Evolutionary conservation across 1,139 yeast genomes (phyloP).

Genomic region (Yueomyces sp.): DNA sequence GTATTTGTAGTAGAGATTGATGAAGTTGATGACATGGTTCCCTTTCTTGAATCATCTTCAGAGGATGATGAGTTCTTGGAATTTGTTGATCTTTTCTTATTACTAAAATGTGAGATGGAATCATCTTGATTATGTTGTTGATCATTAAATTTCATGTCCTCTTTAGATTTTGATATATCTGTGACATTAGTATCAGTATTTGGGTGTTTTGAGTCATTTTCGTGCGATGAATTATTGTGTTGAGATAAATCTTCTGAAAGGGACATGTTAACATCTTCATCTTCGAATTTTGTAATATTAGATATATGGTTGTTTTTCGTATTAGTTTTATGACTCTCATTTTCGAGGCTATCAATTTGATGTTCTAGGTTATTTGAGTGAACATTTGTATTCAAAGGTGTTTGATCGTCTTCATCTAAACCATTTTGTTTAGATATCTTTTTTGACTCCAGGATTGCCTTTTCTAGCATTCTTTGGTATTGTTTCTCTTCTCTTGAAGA

Average conservation of each 20-base stretch:
- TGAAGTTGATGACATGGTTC: conserved; percentile 5
- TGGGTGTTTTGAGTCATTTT: not conserved
- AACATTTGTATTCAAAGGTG: not conserved
- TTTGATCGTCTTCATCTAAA: conserved; percentile 1
- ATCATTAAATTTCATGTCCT: not conserved
- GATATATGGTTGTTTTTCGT: not conserved
- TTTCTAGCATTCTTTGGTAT: conserved; percentile 27
- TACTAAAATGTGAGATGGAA: not conserved
- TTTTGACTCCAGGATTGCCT: conserved; percentile 27
- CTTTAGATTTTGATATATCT: not conserved
- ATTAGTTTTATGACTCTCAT: not conserved
- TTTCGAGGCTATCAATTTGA: not conserved
- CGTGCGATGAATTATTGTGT: not conserved
- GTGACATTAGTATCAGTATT: no score
- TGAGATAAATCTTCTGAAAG: not conserved
- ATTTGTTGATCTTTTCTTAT: not conserved
- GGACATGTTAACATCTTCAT: not conserved
- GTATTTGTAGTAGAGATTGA: conserved; percentile 7
- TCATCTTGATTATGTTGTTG: no score
- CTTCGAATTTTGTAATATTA: not conserved
- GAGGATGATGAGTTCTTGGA: not conserved
- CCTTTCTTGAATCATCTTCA: not conserved
- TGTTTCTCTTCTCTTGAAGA: conserved; percentile 29
- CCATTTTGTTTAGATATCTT: conserved; percentile 15
- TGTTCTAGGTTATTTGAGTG: not conserved